Conservation (phyloP, 1,139 yeast genomes). For the Hemisphaericaspora xylofermentans region DNA sequence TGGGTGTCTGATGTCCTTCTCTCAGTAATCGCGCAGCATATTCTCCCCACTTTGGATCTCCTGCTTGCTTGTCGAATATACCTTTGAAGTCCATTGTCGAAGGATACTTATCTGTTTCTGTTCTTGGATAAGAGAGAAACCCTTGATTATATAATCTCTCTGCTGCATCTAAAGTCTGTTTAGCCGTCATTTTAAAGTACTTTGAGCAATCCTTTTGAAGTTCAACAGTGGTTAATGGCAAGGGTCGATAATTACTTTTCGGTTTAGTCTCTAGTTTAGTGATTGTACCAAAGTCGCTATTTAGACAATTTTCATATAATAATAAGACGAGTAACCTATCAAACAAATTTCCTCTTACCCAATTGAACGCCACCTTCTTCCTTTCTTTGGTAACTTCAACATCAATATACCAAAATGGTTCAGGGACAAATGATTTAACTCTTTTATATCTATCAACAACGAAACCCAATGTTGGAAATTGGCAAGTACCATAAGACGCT, state of each 20-base stretch:
- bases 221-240: slow-evolving; percentile 94
- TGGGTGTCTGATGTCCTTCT: slow-evolving; percentile 54
- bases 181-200: slow-evolving; percentile 76
- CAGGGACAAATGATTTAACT: slow-evolving; percentile 68
- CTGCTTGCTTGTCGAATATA: slow-evolving; percentile 60
- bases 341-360: slow-evolving; percentile 72
- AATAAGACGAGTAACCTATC: slow-evolving; percentile 66
- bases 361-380: slow-evolving; percentile 44
- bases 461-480: slow-evolving; percentile 94
- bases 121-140: slow-evolving; percentile 90
- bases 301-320: slow-evolving; percentile 66
- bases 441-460: slow-evolving; percentile 91
- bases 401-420: slow-evolving; percentile 76
- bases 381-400: slow-evolving; percentile 48
- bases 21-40: slow-evolving; percentile 38
- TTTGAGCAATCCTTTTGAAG: slow-evolving; percentile 83
- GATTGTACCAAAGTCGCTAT: slow-evolving; percentile 48
- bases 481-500: slow-evolving; percentile 89
- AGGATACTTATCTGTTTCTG: slow-evolving; percentile 92
- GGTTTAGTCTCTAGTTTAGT: slow-evolving; percentile 56
- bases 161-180: slow-evolving; percentile 77
- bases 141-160: slow-evolving; percentile 86
- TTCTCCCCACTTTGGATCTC: slow-evolving; percentile 48
- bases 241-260: slow-evolving; percentile 75
- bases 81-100: slow-evolving; percentile 64